Percentiles rank a stretch among this genome's conserved stretches.
Conservation (phyloP, 768 basidiomycete species). For the Termitomyces sp. region DNA sequence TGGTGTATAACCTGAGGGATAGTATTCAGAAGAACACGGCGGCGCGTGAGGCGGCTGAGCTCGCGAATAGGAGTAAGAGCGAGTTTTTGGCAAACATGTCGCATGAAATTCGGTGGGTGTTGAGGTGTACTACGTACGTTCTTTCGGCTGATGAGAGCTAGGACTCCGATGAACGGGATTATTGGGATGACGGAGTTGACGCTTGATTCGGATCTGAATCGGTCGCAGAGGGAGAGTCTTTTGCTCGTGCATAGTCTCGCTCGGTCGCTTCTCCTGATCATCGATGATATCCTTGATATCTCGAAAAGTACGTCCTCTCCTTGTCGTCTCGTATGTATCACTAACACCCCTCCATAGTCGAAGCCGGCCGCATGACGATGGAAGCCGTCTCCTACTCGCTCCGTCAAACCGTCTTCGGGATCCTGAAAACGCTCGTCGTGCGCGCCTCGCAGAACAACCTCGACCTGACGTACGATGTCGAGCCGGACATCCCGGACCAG, state of each 20-base stretch:
- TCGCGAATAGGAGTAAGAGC: constrained; percentile 95
- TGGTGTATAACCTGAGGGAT: constrained; percentile 97
- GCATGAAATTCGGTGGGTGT: constrained; percentile 84
- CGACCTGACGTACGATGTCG: constrained; percentile 94
- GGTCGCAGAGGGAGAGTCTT: constrained; percentile 93
- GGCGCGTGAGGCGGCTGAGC: constrained; percentile 93
- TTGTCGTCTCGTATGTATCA: not conserved
- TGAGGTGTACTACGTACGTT: not conserved
- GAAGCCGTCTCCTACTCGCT: constrained; percentile 98
- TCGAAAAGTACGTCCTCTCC: constrained; percentile 80
- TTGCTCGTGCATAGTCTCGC: constrained; percentile 94
- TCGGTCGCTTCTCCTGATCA: constrained; percentile 89
- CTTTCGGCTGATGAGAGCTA: too few species aligned
- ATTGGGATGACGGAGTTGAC: constrained; percentile 99
- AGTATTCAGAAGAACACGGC: constrained; percentile 98
- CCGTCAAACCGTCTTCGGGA: constrained; percentile 95
- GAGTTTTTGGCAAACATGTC: constrained; percentile 99
- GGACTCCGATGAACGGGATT: constrained; percentile 99
- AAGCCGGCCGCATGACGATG: constrained; percentile 99
- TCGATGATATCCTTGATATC: constrained; percentile 99
- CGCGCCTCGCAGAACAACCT: constrained; percentile 96
- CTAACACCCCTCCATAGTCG: constrained; percentile 52
- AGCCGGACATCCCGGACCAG: constrained; percentile 93
- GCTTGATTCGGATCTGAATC: constrained; percentile 91
- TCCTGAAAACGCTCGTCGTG: constrained; percentile 96